Conservation (phyloP, 2,329 filamentous ascomycete species). For the Fusarium nodosum region DNA sequence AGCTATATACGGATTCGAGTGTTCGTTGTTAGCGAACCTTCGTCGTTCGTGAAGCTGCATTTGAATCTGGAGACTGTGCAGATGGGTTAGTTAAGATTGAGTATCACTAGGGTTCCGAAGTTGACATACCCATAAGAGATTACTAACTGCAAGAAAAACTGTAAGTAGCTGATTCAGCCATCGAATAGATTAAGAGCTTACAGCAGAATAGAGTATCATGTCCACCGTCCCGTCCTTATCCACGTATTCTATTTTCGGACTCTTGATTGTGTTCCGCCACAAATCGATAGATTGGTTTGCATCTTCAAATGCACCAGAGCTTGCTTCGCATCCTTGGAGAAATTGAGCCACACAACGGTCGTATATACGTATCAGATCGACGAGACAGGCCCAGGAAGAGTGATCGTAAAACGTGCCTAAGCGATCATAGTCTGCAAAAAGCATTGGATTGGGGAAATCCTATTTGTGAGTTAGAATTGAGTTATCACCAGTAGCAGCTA, state of each 20-base stretch:
- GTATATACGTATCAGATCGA: constrained; percentile 43
- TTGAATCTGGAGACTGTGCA: constrained; percentile 41
- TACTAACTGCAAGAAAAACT: constrained; percentile 24
- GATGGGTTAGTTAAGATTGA: not conserved
- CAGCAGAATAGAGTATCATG: constrained; percentile 46
- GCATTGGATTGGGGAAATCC: constrained; percentile 34
- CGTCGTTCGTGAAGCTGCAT: constrained; percentile 32
- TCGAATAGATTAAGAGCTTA: constrained; percentile 22
- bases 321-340: constrained; percentile 23
- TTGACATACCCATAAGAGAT: constrained; percentile 44
- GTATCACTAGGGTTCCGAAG: too few relatives aligned
- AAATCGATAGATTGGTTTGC: constrained; percentile 33
- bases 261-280: constrained; percentile 39
- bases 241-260: constrained; percentile 34
- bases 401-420: not conserved
- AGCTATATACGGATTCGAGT: constrained; percentile 14
- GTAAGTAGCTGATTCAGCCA: constrained; percentile 21
- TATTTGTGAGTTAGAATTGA: constrained; percentile 19
- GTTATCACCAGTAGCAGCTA: not conserved
- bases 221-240: constrained; percentile 39
- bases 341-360: constrained; percentile 32
- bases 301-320: constrained; percentile 19
- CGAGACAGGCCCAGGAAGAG: constrained; percentile 47
- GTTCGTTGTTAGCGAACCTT: constrained; percentile 2
- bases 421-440: constrained; percentile 36